Base-by-base conservation (phyloP, 2,329 filamentous ascomycete species). In the Pestalotiopsis sp. region DNA sequence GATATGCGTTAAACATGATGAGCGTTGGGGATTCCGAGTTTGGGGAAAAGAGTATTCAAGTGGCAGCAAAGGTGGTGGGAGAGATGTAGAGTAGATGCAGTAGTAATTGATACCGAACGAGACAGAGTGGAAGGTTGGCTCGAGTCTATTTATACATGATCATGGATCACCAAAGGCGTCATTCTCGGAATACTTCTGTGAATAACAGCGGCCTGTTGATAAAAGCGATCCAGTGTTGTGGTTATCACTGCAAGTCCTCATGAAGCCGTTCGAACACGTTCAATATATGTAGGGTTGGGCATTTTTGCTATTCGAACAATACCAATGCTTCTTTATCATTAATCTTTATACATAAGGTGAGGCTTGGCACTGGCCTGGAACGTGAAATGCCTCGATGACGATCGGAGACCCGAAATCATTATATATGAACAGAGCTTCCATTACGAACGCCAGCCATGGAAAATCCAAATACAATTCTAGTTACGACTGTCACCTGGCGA, bases 401-500 rank as follows among this genome's bases (percentile, higher is more conserved):
- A 9, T 36, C 31, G 45, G 45, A 52, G 11, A 52, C 4, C 45
- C 17, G 17, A 20, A 52, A 52, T 52, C 45, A 20, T 36, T 36
- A 36, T 52, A 52, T 20, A 52, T 52, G 45, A 11, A 52, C 9
- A 20, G 45, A 20, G 14, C 45, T 52, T 52, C 17, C 45, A 52
- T 36, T 20, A 52, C 17, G 45, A 52, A 52, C 45, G 45, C 45
- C 45, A n/a, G 17, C 17, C 45, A 52, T 52, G 45, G 45, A 3
- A n/a, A 52, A n/a, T 49, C 41, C n/a, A 49, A 49, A 49, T n/a
- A 14, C 41, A 49, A 14, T n/a, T 52, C 45, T 52, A 52, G n/a
- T 52, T 20, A 52, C 17, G 45, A 3, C 61, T 27, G 38, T 45
- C 23, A 63, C 60, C 59, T 67, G 14, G 27, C n/a, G 14, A 81